Evolutionary conservation across 345 rosid genomes (phyloP), one percentile per base, ranked within the genome.

Genomic region (Syzygium oleosum): DNA sequence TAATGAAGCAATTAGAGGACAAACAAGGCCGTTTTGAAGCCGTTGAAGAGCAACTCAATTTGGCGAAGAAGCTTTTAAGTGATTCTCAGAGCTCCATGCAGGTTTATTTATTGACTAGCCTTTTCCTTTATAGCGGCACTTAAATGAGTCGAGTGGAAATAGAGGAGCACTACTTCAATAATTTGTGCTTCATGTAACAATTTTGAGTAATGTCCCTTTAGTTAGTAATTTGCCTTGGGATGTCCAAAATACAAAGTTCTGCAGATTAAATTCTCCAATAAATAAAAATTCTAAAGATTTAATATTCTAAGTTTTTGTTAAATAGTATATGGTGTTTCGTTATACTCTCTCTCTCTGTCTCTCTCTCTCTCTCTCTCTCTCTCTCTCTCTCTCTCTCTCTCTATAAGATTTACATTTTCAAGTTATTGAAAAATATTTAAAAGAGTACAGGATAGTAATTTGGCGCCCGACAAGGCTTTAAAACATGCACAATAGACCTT

Each of bases 1-100:
- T 95, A 56, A 91, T 87, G 61, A 92, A 92, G 93, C 92, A 94
- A 90, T 85, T 94, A 85, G 95, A 92, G 88, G 93, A 94, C n/a
- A 89, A 92, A 87, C 91, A 91, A 89, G 89, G 91, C 54, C 88
- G 87, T 88, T 92, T 88, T 89, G 92, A 92, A 87, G 91, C 59
- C 77, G 89, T 88, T 54, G 92, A 90, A 90, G 94, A 97, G 86
- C 94, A 95, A 87, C 87, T 95, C 86, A 87, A 91, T 88, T 86
- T 78, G 59, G 91, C 90, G 68, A 96, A 93, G 38, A 89, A 84
- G 86, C 92, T 91, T 91, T 90, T 89, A 85, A 91, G 88, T 56
- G 97, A 95, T 91, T 90, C 92, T 88, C 93, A 90, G 88, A 91
- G 90, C 90, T 86, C 92, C 87, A 85, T 88, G 90, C 94, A 95